These are phyloP conservation scores for Didymella lethalis DNA, from an alignment of 2,329 filamentous ascomycete species.

Conservation along the genomic window DNA sequence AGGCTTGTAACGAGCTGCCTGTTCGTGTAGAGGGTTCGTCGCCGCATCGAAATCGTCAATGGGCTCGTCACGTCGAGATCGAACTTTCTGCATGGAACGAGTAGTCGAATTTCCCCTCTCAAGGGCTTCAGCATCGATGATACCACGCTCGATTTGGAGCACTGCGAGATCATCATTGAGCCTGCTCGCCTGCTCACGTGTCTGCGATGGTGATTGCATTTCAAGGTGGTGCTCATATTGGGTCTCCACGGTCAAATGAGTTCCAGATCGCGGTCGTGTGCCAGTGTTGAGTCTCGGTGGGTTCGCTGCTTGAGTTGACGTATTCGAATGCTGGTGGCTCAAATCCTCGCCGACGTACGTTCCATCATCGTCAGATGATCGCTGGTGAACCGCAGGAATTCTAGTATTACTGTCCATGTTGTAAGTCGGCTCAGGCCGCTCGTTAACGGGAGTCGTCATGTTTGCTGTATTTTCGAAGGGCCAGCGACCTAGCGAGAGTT, in stretches of 20 bases:
- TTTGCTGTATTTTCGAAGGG: slow-evolving; percentile 19
- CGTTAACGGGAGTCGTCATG: slow-evolving; percentile 49
- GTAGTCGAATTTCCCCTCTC: slow-evolving; percentile 47
- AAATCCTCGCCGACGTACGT: slow-evolving; percentile 50
- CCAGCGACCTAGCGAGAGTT: slow-evolving; percentile 12
- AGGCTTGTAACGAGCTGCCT: slow-evolving; percentile 69
- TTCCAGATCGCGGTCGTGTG: slow-evolving; percentile 43
- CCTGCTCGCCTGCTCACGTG: slow-evolving; percentile 66
- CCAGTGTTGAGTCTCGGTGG: slow-evolving; percentile 19
- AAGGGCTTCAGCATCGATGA: slow-evolving; percentile 55
- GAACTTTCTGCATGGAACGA: slow-evolving; percentile 59
- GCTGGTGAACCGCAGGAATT: slow-evolving; percentile 31
- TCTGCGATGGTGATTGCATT: slow-evolving; percentile 61
- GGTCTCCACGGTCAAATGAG: slow-evolving; percentile 60
- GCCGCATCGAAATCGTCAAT: slow-evolving; percentile 72
- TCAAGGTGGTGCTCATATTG: slow-evolving; percentile 45
- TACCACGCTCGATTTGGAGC: slow-evolving; percentile 69
- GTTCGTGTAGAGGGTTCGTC: slow-evolving; percentile 74
- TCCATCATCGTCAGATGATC: slow-evolving; percentile 50
- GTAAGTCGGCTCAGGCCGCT: slow-evolving; percentile 49
- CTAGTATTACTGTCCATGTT: slow-evolving; percentile 41
- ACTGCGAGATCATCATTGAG: slow-evolving; percentile 72
- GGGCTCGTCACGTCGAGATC: slow-evolving; percentile 63
- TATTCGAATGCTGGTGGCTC: slow-evolving; percentile 40
- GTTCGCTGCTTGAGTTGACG: slow-evolving; percentile 15